Base-by-base conservation (phyloP, 352 stramenopile species). In the Pythium apleroticum region DNA sequence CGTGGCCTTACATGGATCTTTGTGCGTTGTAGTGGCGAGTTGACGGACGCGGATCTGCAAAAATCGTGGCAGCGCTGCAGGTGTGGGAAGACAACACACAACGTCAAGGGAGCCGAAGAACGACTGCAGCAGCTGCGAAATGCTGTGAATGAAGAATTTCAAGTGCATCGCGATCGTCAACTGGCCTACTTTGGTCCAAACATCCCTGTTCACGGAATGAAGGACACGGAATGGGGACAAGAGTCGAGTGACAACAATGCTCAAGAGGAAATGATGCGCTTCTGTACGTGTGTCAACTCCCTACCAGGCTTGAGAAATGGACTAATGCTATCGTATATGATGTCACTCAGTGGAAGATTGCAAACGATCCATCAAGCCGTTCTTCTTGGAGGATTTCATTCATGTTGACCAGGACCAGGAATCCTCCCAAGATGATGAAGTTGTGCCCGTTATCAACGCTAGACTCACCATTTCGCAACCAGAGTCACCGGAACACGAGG, bases 351-450 rank as follows among this genome's bases (percentile, higher is more conserved):
- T 76, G 27, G 52, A 64, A 57, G 60, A 63, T 0, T 76, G 70
- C 27, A 60, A 66, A 39, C 66, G 66, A 31, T 76, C 65, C 1
- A 76, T 76, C 65, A 76, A 74, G 43, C 70, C 70, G 3, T 76
- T 76, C 28, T 76, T 76, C 28, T 24, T 76, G 2, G 70, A 76
- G 24, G 70, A 76, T 61, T 76, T 73, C 30, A 55, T 76, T 35
- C 49, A 75, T 9, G 3, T 52, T 1, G 64, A 68, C 24, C 8
- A 12, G 11, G 62, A 53, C 24, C 6, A 19, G 9, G 61, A 52
- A 15, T 17, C 27, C 48, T 71, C 52, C n/a, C n/a, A n/a, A n/a
- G n/a, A n/a, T n/a, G n/a, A n/a, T n/a, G n/a, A n/a, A n/a, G n/a
- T n/a, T n/a, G n/a, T n/a, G n/a, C n/a, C n/a, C n/a, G n/a, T n/a